phyloP scores from a whole-genome alignment of 176 grass and related monocot genomes.

The Triticum urartu region DNA sequence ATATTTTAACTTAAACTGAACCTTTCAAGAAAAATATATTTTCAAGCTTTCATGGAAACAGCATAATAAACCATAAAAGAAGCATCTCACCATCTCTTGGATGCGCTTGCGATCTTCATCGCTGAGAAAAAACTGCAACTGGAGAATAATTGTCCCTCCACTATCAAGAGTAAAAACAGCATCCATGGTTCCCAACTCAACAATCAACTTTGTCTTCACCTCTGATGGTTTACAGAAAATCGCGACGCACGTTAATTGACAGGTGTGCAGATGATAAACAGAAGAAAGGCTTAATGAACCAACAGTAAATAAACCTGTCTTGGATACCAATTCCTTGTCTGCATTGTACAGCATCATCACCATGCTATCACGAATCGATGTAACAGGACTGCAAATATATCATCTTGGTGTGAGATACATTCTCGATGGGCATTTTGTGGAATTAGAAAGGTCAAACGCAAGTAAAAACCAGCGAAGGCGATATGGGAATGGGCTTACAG shows the following conservation, averaged over 20 bases:
- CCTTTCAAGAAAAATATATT: background rate
- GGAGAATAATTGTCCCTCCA: slow-evolving; percentile 33
- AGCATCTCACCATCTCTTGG: slow-evolving; percentile 43
- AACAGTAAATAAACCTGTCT: slow-evolving; percentile 21
- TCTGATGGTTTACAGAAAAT: slow-evolving; percentile 12
- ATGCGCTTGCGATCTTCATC: slow-evolving; percentile 46
- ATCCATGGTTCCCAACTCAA: slow-evolving; percentile 47
- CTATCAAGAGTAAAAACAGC: slow-evolving; percentile 25
- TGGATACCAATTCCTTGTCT: slow-evolving; percentile 32
- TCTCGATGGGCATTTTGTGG: background rate
- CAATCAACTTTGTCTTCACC: slow-evolving; percentile 30
- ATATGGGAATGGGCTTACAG: slow-evolving; percentile 34
- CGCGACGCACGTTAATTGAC: background rate
- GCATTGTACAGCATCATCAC: slow-evolving; percentile 35
- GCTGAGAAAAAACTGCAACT: slow-evolving; percentile 41
- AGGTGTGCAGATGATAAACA: background rate
- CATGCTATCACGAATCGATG: slow-evolving; percentile 44
- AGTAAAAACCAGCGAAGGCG: background rate
- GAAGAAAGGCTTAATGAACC: background rate
- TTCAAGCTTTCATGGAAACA: background rate
- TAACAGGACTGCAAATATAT: slow-evolving; percentile 40
- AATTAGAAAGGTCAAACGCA: background rate
- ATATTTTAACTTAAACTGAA: background rate
- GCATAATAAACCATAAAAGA: background rate
- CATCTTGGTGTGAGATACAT: slow-evolving; percentile 6